A percentile compares a stretch with the other conserved stretches of the same genome.
Conservation (phyloP, 2,329 filamentous ascomycete genomes). For the Phialemonium atrogriseum region DNA sequence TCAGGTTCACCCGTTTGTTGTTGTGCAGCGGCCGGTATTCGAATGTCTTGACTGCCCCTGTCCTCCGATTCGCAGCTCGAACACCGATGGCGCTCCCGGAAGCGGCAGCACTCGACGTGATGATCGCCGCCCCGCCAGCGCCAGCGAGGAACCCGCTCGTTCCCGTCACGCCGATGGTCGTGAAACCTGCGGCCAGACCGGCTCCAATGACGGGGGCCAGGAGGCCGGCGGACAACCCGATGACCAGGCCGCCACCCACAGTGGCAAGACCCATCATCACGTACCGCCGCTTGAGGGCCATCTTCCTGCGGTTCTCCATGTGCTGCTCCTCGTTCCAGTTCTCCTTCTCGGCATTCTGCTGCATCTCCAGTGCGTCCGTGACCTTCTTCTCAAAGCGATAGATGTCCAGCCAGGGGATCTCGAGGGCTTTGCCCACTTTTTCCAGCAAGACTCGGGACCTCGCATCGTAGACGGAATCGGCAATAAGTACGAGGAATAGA, state of each 20-base stretch:
- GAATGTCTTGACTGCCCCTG: constrained; percentile 88
- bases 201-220: constrained; percentile 90
- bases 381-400: constrained; percentile 96
- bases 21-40: constrained; percentile 96
- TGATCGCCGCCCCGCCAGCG: constrained; percentile 85
- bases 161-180: constrained; percentile 85
- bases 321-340: constrained; percentile 98
- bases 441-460: constrained; percentile 81
- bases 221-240: constrained; percentile 86
- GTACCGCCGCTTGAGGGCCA: constrained; percentile 72
- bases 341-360: constrained; percentile 87
- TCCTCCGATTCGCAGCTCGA: constrained; percentile 77
- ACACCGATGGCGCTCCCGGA: constrained; percentile 83
- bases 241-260: constrained; percentile 88
- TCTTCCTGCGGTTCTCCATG: constrained; percentile 76
- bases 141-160: constrained; percentile 86
- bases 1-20: constrained; percentile 93
- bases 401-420: constrained; percentile 85
- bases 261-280: constrained; percentile 96
- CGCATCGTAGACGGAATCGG: constrained; percentile 89
- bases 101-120: constrained; percentile 80
- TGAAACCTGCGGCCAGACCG: constrained; percentile 88
- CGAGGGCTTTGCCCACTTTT: constrained; percentile 69
- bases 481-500: constrained; percentile 88
- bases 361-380: constrained; percentile 95